Base-by-base conservation (phyloP, 441 rosid genomes). In the Bocquillonia castaneifolia region DNA sequence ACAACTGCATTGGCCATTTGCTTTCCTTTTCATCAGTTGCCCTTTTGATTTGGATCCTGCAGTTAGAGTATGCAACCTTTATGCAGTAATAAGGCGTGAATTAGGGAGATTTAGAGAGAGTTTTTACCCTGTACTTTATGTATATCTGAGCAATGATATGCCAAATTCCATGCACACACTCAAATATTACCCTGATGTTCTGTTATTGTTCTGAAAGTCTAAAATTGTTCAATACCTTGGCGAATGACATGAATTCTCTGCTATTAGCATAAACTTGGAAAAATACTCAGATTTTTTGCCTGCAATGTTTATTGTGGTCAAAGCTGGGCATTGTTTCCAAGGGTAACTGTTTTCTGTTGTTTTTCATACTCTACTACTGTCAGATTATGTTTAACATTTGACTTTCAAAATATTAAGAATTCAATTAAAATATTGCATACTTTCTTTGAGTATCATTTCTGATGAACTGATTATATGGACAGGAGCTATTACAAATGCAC, bases 401-500 rank as follows among this genome's bases (percentile, higher is more conserved):
- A 29, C 48, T 32, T 42, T 56, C 25, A 3, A 62, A 25, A 20
- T 40, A 5, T 13, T 32, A 14, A 29, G 10, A 12, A 28, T 61
- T 40, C 32, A 18, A 29, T 28, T 29, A 42, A 17, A 36, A 8
- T 22, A 17, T 40, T 34, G 39, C 42, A 1, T 42, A 34, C 52
- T 53, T 42, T 53, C 47, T 25, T 20, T 0, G 28, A 65, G 58
- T 9, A 36, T 22, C 64, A 25, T 59, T 56, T 67, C 63, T 74
- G 71, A 75, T 74, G 57, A 17, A 42, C 47, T 45, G 23, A 44
- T 67, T 71, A 13, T 69, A 48, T 66, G 67, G 23, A 36, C 79
- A 87, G 88, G 88, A 87, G 92, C 78, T 87, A 85, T 68, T 87
- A 87, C 79, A 85, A 84, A 76, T 87, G 92, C 77, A 84, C 88